Conservation (phyloP, 352 stramenopile species). For the Phytophthora niederhauseri region DNA sequence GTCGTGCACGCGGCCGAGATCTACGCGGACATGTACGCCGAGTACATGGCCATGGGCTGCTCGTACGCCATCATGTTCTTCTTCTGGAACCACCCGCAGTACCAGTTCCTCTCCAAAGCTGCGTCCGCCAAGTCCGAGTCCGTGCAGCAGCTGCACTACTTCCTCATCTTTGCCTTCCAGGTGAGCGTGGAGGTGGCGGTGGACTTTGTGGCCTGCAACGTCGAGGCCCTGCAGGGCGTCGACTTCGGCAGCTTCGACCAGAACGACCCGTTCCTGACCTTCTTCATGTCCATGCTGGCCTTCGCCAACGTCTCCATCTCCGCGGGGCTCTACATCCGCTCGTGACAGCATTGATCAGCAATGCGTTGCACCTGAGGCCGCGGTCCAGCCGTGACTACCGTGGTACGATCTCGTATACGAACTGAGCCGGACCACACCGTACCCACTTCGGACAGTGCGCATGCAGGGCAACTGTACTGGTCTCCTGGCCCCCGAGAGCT, state of each 20-base stretch:
- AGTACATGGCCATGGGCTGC: constrained; percentile 52
- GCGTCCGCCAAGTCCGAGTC: not conserved
- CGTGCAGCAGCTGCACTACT: not conserved
- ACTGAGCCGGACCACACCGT: constrained; percentile 1
- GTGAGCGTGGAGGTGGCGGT: constrained; percentile 24
- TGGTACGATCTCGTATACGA: constrained; percentile 15
- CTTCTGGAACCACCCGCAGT: constrained; percentile 41
- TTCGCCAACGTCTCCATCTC: constrained; percentile 16
- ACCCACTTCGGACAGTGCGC: constrained; percentile 3
- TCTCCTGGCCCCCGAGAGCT: too few species aligned
- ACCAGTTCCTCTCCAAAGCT: not conserved
- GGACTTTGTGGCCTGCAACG: constrained; percentile 27
- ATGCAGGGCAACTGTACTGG: not conserved
- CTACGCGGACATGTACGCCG: constrained; percentile 45
- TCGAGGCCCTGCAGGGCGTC: constrained; percentile 27
- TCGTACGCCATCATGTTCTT: constrained; percentile 42
- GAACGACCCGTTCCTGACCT: constrained; percentile 33
- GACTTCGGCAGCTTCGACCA: constrained; percentile 15
- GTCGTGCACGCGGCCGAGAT: constrained; percentile 36
- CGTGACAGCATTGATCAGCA: constrained; percentile 7
- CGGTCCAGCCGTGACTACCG: not conserved
- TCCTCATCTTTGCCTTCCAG: constrained; percentile 15
- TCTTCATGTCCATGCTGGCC: constrained; percentile 36
- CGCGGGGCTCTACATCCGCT: constrained; percentile 18
- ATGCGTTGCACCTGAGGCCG: not conserved